Conservation (phyloP, 495 filamentous ascomycete genomes). For the Beverwykella pulmonaria region DNA sequence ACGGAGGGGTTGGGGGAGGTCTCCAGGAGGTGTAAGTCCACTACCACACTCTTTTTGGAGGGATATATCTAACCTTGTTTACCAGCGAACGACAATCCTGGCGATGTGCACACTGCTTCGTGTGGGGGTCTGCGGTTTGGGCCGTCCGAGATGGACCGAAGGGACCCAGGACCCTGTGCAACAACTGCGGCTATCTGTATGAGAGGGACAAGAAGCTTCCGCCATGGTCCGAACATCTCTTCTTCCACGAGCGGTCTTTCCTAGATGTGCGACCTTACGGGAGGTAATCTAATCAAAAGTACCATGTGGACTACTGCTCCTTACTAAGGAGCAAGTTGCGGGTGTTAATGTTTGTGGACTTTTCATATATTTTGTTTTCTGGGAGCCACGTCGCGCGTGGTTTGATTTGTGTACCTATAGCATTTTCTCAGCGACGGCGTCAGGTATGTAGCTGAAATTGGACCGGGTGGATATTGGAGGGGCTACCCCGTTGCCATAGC, state of each 20-base stretch:
- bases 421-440: slow-evolving; percentile 32
- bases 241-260: slow-evolving; percentile 29
- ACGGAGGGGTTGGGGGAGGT: slow-evolving; percentile 66
- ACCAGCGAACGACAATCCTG: slow-evolving; percentile 76
- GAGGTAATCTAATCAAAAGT: not conserved
- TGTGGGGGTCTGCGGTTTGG: slow-evolving; percentile 91
- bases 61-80: slow-evolving; percentile 13
- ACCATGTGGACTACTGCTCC: not conserved
- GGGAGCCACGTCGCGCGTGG: not conserved
- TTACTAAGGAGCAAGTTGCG: not conserved
- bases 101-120: slow-evolving; percentile 86
- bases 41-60: not conserved
- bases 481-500: not conserved
- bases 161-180: slow-evolving; percentile 83
- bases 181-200: slow-evolving; percentile 87
- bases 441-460: not conserved
- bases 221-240: slow-evolving; percentile 77
- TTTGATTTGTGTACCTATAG: not conserved
- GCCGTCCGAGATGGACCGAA: slow-evolving; percentile 88
- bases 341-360: not conserved
- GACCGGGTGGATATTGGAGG: not conserved
- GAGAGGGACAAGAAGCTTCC: slow-evolving; percentile 85
- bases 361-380: not conserved
- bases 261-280: slow-evolving; percentile 2
- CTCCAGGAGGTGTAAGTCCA: slow-evolving; percentile 67